Evolutionary conservation across 495 filamentous ascomycete species (phyloP).

Genomic region (Talaromyces nanjingensis): DNA sequence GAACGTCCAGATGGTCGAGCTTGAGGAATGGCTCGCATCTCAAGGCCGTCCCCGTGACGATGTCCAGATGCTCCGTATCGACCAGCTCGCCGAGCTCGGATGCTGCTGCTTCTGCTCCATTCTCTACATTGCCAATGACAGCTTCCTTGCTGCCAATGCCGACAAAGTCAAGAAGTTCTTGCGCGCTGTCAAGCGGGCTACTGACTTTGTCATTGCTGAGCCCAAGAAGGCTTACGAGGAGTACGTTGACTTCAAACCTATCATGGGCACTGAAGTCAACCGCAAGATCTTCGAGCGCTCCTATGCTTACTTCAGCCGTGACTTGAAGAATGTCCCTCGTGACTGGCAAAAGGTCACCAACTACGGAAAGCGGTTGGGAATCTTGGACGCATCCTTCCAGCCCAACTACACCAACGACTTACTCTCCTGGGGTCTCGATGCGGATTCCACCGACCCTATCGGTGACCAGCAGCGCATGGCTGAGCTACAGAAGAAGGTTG

Average conservation of each 20-base stretch:
- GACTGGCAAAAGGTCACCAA: conserved; percentile 65
- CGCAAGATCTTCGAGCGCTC: conserved; percentile 67
- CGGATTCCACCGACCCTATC: conserved; percentile 51
- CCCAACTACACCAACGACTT: conserved; percentile 64
- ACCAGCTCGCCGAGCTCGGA: conserved; percentile 62
- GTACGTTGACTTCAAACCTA: conserved; percentile 61
- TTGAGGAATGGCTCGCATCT: conserved; percentile 58
- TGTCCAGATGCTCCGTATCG: conserved; percentile 68
- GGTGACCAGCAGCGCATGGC: conserved; percentile 64
- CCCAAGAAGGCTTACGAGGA: conserved; percentile 52
- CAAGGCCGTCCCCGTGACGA: conserved; percentile 53
- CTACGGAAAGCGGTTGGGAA: conserved; percentile 59
- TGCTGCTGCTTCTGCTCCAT: conserved; percentile 74
- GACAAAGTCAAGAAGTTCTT: conserved; percentile 54
- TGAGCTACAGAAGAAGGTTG: conserved; percentile 51
- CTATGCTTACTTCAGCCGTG: conserved; percentile 62
- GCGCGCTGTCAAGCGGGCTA: conserved; percentile 57
- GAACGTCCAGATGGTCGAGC: conserved; percentile 69
- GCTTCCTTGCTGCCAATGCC: conserved; percentile 52
- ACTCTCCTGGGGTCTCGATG: conserved; percentile 54
- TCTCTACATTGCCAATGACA: conserved; percentile 64
- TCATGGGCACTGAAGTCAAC: conserved; percentile 58
- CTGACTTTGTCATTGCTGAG: conserved; percentile 57
- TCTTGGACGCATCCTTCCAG: conserved; percentile 48
- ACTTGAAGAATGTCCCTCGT: conserved; percentile 61